Base-by-base conservation (phyloP, 2,329 filamentous ascomycete genomes). In the Fusarium sp. region DNA sequence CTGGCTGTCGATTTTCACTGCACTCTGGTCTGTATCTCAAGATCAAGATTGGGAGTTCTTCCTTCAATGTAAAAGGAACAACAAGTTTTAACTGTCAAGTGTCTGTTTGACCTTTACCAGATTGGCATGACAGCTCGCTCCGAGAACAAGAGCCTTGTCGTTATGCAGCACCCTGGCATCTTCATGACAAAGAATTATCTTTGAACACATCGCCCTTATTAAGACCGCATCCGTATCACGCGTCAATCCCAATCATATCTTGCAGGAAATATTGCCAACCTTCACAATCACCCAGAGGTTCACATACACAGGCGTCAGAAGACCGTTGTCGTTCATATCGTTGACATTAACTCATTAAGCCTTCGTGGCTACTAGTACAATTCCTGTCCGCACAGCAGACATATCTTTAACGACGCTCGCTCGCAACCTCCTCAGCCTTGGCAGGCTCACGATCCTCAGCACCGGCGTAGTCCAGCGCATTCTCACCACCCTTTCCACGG, bases 361-460 rank as follows among this genome's bases (percentile, higher is more conserved):
- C 51, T 56, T 24, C 18, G n/a, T 54, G 27, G 45, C 63, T 68
- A 59, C 29, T 68, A 38, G 20, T 65, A 70, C 49, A 68, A 24
- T 7, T 57, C 14, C 22, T 43, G 24, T 61, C 44, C 30, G 22
- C 46, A 40, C 45, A 58, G 44, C 43, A 61, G 42, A 54, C 43
- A 40, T 34, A 20, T 40, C n/a, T 49, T 43, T 62, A 72, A 60
- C 51, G 47, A n/a, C 68, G 66, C 50, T 75, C 73, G 30, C 70
- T 68, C 10, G 73, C 72, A 66, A 76, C 57, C 50, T 70, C 59
- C 51, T 73, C 73, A 14, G 74, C 72, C n/a, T 61, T 64, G 7
- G 46, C 54, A 30, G 73, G 66, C 29, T 66, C 55, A 16, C 55
- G 64, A n/a, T 77, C 73, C 61, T 67, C 70, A n/a, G 75, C 72